Base-by-base conservation (phyloP, 1,284 basidiomycete species). In the Rhodotorula sp. region DNA sequence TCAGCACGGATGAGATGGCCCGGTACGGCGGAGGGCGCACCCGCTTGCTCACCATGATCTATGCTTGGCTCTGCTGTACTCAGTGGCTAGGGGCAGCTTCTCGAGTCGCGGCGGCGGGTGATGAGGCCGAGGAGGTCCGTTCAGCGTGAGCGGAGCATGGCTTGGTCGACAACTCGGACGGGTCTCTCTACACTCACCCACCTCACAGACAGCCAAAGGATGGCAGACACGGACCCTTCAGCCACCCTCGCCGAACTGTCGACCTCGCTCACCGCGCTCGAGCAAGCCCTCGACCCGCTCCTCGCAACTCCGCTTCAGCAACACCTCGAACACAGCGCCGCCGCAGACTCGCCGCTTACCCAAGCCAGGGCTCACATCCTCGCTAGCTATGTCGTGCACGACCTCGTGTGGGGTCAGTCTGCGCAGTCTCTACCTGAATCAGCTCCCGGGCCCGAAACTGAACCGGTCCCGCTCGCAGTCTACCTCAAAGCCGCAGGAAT, bases 341-440 rank as follows among this genome's bases (percentile, higher is more conserved):
- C 56, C 7, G 47, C 64, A n/a, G 19, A 52, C 26, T 87, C 90
- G 69, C 86, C 86, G 5, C 83, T 92, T n/a, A 88, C 91, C 73
- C 88, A 90, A 77, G 90, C 90, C 43, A 90, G 91, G 79, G 80
- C 91, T 14, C 88, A 92, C 72, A 87, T 88, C 10, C 83, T 87
- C 49, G 79, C 91, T 45, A 88, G 89, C 18, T 92, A 92, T 80
- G 82, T 90, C n/a, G 84, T 90, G 5, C 90, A 92, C 76, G 90
- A 91, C 80, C 84, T 92, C 23, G 82, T 91, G n/a, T 92, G 91
- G 82, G 88, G 91, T 91, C 73, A 72, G 87, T 83, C 15, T 14
- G n/a, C 23, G 2, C 50, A 10, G 7, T 10, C 38, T 12, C 38
- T 62, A 28, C 3, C n/a, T 5, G 26, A 3, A 16, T 7, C 6